A percentile compares a stretch with the other conserved stretches of the same genome.
Evolutionary conservation across 1,139 yeast species (phyloP).

Genomic region (Saccharomyces hybrid): DNA sequence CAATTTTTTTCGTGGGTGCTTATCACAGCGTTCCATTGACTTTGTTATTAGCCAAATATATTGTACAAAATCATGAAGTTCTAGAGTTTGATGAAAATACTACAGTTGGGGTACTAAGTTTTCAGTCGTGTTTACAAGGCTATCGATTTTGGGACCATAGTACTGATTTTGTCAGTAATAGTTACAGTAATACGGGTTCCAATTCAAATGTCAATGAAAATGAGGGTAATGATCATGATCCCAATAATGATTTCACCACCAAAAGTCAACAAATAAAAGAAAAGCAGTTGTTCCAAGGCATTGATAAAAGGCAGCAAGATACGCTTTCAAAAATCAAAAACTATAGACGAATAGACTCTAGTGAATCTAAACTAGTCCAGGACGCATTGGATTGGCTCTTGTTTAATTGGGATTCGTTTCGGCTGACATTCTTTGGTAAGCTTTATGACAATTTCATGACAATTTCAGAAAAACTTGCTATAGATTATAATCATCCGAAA

Average conservation of each 20-base stretch:
- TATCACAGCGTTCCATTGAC: slow-evolving; percentile 30
- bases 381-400: slow-evolving; percentile 26
- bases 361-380: slow-evolving; percentile 21
- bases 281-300: slow-evolving; percentile 26
- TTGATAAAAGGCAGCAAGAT: slow-evolving; percentile 23
- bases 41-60: slow-evolving; percentile 18
- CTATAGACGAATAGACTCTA: slow-evolving; percentile 21
- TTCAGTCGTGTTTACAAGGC: slow-evolving; percentile 30
- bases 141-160: slow-evolving; percentile 33
- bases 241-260: slow-evolving; percentile 12
- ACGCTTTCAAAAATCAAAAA: slow-evolving; percentile 17
- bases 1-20: slow-evolving; percentile 25
- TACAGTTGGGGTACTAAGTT: slow-evolving; percentile 23
- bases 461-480: slow-evolving; percentile 28
- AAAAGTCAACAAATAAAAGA: slow-evolving; percentile 27
- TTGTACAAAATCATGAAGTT: slow-evolving; percentile 14
- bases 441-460: slow-evolving; percentile 32
- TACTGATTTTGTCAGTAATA: slow-evolving; percentile 11
- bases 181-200: background rate
- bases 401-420: slow-evolving; percentile 19
- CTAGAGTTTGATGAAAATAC: slow-evolving; percentile 13
- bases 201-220: slow-evolving; percentile 5
- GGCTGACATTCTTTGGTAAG: slow-evolving; percentile 26
- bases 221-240: slow-evolving; percentile 12
- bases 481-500: slow-evolving; percentile 30